phyloP scores from a whole-genome alignment of 257 asterid genomes.

The Solanum tarijense region DNA sequence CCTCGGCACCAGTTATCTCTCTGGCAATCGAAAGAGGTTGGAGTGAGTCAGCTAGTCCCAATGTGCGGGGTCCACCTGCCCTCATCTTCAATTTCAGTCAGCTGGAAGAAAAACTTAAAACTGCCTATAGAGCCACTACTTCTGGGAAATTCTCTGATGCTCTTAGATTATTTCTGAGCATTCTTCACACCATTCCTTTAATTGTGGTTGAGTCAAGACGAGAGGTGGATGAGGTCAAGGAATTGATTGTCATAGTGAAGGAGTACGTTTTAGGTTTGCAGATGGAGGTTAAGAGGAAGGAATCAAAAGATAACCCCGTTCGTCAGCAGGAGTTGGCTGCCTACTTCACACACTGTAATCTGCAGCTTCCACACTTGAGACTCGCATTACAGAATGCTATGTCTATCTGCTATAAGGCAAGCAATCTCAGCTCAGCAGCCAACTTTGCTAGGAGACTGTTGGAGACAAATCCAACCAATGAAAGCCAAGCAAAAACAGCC shows the following conservation, averaged over 20 bases:
- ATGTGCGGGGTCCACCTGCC: conserved; percentile 74
- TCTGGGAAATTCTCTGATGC: conserved; percentile 75
- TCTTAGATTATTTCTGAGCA: conserved; percentile 37
- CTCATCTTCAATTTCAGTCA: conserved; percentile 58
- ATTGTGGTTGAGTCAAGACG: conserved; percentile 67
- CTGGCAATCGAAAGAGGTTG: conserved; percentile 82
- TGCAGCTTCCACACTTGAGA: conserved; percentile 66
- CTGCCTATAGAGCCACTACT: conserved; percentile 70
- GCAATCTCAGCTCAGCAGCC: conserved; percentile 60
- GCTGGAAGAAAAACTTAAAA: conserved; percentile 68
- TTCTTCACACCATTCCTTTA: conserved; percentile 71
- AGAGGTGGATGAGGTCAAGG: conserved; percentile 85
- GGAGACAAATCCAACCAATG: conserved; percentile 63
- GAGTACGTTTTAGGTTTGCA: conserved; percentile 69
- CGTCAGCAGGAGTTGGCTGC: conserved; percentile 96
- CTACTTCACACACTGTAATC: conserved; percentile 76
- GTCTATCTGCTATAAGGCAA: conserved; percentile 50
- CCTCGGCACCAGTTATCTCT: conserved; percentile 60
- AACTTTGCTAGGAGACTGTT: conserved; percentile 69
- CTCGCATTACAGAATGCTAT: conserved; percentile 63
- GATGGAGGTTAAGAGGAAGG: conserved; percentile 83
- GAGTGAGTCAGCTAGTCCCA: conserved; percentile 61
- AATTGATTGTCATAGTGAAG: conserved; percentile 47
- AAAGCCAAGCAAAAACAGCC: conserved; percentile 48
- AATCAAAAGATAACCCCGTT: conserved; percentile 42